Percentiles rank a stretch among this genome's conserved stretches.
Evolutionary conservation across 495 filamentous ascomycete genomes (phyloP).

Genomic region (Chaetomium tenue): DNA sequence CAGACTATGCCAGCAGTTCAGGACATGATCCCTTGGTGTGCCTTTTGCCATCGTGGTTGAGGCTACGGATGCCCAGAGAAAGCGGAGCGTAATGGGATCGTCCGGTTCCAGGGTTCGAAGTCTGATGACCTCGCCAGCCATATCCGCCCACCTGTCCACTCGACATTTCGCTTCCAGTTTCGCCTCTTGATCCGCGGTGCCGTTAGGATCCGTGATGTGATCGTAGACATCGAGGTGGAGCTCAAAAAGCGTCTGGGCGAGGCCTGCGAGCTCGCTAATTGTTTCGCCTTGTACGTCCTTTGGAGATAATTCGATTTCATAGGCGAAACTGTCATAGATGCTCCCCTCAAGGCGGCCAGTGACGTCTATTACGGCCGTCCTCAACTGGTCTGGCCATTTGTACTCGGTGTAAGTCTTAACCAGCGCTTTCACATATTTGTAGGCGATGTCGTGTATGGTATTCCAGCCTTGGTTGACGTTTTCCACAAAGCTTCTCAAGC

Average conservation of each 20-base stretch:
- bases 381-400: slow-evolving; percentile 72
- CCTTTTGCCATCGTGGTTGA: slow-evolving; percentile 67
- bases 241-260: slow-evolving; percentile 79
- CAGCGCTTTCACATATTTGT: slow-evolving; percentile 63
- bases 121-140: slow-evolving; percentile 63
- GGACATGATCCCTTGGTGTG: slow-evolving; percentile 68
- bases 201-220: slow-evolving; percentile 70
- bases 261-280: slow-evolving; percentile 44
- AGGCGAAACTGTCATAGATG: slow-evolving; percentile 55
- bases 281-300: slow-evolving; percentile 23
- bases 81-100: slow-evolving; percentile 57
- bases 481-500: slow-evolving; percentile 56
- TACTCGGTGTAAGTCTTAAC: slow-evolving; percentile 59
- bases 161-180: slow-evolving; percentile 63
- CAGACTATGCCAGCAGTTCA: slow-evolving; percentile 74
- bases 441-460: slow-evolving; percentile 60
- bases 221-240: slow-evolving; percentile 85
- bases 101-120: slow-evolving; percentile 37
- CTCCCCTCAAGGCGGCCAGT: slow-evolving; percentile 66
- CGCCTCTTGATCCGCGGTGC: slow-evolving; percentile 59
- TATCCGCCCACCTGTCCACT: slow-evolving; percentile 68
- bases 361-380: slow-evolving; percentile 65
- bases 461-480: slow-evolving; percentile 55
- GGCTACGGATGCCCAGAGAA: slow-evolving; percentile 83
- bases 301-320: slow-evolving; percentile 42